Base-by-base conservation (phyloP, 768 basidiomycete species). In the Tricholomella constricta region DNA sequence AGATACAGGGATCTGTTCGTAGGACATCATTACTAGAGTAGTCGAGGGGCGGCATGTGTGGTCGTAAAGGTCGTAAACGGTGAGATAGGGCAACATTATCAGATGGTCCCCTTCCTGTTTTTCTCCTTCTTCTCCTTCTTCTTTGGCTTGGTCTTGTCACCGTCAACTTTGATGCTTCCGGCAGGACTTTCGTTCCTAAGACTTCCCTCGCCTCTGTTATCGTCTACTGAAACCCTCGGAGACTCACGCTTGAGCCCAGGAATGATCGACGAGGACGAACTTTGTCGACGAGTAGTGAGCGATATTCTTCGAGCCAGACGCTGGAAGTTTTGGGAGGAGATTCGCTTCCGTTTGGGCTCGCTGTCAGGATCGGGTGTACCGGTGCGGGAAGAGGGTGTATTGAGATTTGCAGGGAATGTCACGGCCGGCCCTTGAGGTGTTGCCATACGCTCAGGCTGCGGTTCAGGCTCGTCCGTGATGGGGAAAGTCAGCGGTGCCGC, bases 271-370 rank as follows among this genome's bases (percentile, higher is more conserved):
- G n/a, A n/a, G 15, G 80, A 74, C 9, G 77, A 79, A 32, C 78
- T 80, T 56, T 81, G 79, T 23, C 85, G 80, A 41, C 80, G 78
- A 0, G 84, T 79, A 25, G 75, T 79, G 38, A 89, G 68, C 9
- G 89, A 91, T 50, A 93, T 85, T 56, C 83, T 77, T 54, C 89
- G 76, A 14, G 89, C 91, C 32, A 93, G 65, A 15, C 89, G 80
- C 66, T 91, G 89, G 76, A 94, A 89, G 62, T 92, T 92, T 66
- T 94, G 91, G 23, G 89, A 88, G 8, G 89, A 85, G 52, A 89
- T 90, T 17, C 89, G 81, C 65, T 87, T 89, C 55, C 89, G 78
- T 73, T 90, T 91, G 29, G 82, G 82, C 62, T 89, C 89, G n/a
- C 79, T 65, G 3, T 88, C 88, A 1, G 78, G 78, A 62, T 91